A percentile compares a stretch with the other conserved stretches of the same genome.
phyloP scores from a whole-genome alignment of 768 basidiomycete genomes.

The Leccinellum luteum region DNA sequence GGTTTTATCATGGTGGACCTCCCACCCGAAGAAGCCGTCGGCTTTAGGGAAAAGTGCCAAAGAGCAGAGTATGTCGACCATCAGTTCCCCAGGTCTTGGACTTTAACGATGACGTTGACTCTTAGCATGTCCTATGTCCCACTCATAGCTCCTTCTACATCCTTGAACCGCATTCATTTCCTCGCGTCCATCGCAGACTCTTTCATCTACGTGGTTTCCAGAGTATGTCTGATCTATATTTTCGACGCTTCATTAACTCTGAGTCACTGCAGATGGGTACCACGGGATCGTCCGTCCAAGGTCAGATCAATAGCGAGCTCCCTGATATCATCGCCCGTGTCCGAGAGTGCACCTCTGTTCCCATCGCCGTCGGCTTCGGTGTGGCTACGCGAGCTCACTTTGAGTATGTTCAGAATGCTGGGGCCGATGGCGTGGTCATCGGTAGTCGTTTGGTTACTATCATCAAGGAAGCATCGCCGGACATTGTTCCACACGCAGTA shows the following conservation, averaged over 20 bases:
- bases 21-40: constrained; percentile 93
- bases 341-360: constrained; percentile 71
- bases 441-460: constrained; percentile 83
- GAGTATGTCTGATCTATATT: constrained; percentile 44
- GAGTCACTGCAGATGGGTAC: constrained; percentile 80
- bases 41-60: constrained; percentile 86
- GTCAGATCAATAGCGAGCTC: constrained; percentile 69
- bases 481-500: constrained; percentile 50
- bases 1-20: constrained; percentile 98
- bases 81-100: background rate
- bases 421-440: constrained; percentile 95
- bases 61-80: constrained; percentile 61
- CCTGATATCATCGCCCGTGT: constrained; percentile 85
- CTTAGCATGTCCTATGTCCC: constrained; percentile 90
- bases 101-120: constrained; percentile 1
- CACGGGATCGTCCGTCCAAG: constrained; percentile 83
- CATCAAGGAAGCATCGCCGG: constrained; percentile 63
- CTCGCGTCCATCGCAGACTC: constrained; percentile 91
- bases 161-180: constrained; percentile 83
- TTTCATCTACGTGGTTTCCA: constrained; percentile 98
- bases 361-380: constrained; percentile 96
- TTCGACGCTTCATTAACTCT: background rate
- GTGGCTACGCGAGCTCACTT: constrained; percentile 90
- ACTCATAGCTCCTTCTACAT: constrained; percentile 92
- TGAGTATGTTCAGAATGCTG: constrained; percentile 76